A percentile compares a stretch with the other conserved stretches of the same genome.
phyloP scores from a whole-genome alignment of 2,329 filamentous ascomycete species.

The Fusarium penzigii region DNA sequence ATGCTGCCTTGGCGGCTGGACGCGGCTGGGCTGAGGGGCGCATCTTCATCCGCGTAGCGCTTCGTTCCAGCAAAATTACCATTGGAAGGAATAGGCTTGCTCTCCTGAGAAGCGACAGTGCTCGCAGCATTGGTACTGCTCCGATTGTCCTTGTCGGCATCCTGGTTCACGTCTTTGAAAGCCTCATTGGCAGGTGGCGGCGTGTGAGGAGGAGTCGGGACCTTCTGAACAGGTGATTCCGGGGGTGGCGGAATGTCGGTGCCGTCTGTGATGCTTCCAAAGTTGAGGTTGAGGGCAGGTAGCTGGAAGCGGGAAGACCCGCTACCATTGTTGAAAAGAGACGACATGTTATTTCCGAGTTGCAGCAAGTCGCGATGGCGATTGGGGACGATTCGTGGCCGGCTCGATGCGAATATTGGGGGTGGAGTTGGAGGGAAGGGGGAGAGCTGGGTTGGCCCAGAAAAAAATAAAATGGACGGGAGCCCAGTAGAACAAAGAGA shows the following conservation, averaged over 20 bases:
- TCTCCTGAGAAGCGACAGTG: constrained; percentile 22
- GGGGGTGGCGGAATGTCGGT: constrained; percentile 61
- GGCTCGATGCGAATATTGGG: constrained; percentile 6
- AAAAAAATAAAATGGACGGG: constrained; percentile 5
- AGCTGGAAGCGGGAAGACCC: constrained; percentile 52
- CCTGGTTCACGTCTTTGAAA: constrained; percentile 10
- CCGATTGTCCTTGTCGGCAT: constrained; percentile 13
- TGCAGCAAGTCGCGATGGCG: constrained; percentile 14
- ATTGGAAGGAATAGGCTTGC: constrained; percentile 36
- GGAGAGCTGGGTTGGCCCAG: constrained; percentile 5
- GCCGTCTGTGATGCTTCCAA: constrained; percentile 60
- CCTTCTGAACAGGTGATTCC: constrained; percentile 54
- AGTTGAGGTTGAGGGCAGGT: constrained; percentile 59
- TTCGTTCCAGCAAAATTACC: constrained; percentile 50
- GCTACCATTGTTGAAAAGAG: constrained; percentile 32
- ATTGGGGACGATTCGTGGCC: constrained; percentile 15
- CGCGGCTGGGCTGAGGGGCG: constrained; percentile 52
- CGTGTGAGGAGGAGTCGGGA: constrained; percentile 45
- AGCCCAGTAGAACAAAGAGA: constrained; percentile 9
- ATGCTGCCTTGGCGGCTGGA: constrained; percentile 57
- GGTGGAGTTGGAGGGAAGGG: constrained; percentile 14
- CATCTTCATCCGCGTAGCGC: constrained; percentile 52
- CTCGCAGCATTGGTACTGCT: constrained; percentile 16
- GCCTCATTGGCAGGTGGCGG: constrained; percentile 30
- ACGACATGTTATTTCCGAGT: constrained; percentile 31